Conservation (phyloP, 2,329 filamentous ascomycete species). For the Talaromyces sp. region DNA sequence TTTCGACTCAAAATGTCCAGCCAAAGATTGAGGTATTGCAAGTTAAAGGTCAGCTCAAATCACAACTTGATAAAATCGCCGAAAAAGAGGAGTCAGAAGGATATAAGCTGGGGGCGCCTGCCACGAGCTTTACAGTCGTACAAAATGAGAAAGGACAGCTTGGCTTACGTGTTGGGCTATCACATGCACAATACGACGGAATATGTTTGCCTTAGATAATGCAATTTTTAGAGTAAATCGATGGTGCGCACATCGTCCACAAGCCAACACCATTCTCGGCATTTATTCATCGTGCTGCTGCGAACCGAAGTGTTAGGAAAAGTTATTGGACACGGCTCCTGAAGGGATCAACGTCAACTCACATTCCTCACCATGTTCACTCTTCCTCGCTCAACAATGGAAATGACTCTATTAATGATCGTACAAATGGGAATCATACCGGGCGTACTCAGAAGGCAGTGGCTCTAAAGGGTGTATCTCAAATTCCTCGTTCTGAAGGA, state of each 20-base stretch:
- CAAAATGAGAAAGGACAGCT: not conserved
- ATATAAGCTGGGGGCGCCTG: not conserved
- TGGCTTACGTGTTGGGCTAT: not conserved
- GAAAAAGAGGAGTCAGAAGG: not conserved
- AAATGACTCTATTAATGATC: not conserved
- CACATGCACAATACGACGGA: not conserved
- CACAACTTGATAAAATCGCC: not conserved
- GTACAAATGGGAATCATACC: not conserved
- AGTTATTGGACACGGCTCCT: not conserved
- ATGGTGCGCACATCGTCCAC: not conserved
- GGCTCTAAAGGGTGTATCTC: not conserved
- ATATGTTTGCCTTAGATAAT: not conserved
- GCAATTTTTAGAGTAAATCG: not conserved
- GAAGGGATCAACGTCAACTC: not conserved
- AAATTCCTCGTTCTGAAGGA: not conserved
- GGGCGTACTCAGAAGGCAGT: not conserved
- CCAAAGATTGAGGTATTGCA: not conserved
- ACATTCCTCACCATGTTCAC: not conserved
- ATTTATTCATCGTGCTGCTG: not conserved
- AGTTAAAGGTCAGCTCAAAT: not conserved
- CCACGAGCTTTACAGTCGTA: not conserved
- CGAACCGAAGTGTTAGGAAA: not conserved
- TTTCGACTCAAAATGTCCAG: not conserved
- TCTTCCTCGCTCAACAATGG: not conserved
- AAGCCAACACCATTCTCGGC: not conserved